A percentile compares a stretch with the other conserved stretches of the same genome.
These are phyloP conservation scores for Coprinopsis marcescibilis DNA, from an alignment of 768 basidiomycete species.

Conservation along the genomic window DNA sequence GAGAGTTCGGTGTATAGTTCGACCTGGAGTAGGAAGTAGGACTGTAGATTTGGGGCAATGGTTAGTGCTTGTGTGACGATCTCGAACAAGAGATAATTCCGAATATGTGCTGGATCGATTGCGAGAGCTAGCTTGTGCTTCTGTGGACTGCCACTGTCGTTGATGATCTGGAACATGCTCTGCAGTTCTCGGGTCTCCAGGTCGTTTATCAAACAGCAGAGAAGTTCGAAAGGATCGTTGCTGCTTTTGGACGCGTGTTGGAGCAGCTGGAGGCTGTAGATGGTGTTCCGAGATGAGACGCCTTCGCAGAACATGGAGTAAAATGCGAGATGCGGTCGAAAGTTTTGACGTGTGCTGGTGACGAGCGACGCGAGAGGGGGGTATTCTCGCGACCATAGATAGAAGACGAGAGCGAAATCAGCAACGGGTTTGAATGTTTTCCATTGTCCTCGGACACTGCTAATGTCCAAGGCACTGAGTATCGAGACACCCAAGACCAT, in stretches of 20 bases:
- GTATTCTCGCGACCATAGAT: neutral
- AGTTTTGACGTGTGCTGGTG: neutral
- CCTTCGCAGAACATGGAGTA: neutral
- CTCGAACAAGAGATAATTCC: neutral
- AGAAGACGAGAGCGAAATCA: neutral
- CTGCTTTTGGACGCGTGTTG: neutral
- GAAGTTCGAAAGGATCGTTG: neutral
- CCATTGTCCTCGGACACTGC: neutral
- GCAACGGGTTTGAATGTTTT: neutral
- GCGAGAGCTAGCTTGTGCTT: neutral
- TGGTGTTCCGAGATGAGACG: neutral
- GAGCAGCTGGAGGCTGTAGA: neutral
- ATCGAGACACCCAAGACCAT: constrained; percentile 1
- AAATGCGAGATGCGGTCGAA: neutral
- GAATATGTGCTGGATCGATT: neutral
- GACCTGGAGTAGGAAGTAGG: neutral
- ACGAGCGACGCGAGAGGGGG: neutral
- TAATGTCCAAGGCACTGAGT: neutral
- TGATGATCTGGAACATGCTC: neutral
- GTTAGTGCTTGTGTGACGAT: neutral
- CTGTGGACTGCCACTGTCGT: neutral
- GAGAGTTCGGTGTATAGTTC: neutral
- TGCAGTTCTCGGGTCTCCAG: neutral
- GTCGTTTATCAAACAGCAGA: neutral
- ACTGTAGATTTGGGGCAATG: neutral